Base-by-base conservation (phyloP, 371 early-diverging fungal species). In the Haplosporangium sp. region DNA sequence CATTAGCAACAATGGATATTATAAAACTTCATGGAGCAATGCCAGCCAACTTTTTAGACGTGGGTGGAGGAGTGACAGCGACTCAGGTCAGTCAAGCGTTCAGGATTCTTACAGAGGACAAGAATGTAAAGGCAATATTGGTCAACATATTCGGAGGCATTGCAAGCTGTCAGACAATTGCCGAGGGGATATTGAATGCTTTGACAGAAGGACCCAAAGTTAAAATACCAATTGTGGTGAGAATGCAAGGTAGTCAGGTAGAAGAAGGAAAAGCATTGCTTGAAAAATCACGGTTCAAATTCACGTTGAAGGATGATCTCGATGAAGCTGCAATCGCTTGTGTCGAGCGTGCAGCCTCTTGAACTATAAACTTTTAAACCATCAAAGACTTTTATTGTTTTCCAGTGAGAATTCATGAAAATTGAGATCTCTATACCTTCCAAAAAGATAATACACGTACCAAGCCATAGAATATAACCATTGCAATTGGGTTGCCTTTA, bases 131-230 rank as follows among this genome's bases (percentile, higher is more conserved):
- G 60, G 89, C 91, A 61, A 92, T 92, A 63, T 84, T 92, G 57
- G 91, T 92, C 63, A 92, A 92, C 84, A 90, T 92, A 71, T 92
- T 92, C 77, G 92, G 91, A 7, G 92, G 91, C 44, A 92, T 92
- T 81, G 90, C 91, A 85, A 86, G 89, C 64, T 92, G 92, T 78
- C 88, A 90, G 78, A 85, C 90, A n/a, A 90, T 92, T 78, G 92
- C 92, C 15, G 85, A 89, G 68, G 92, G 92, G n/a, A 89, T 92
- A 84, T 89, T 92, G 61, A 76, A 82, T 0, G 92, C 92, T 40
- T 85, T 89, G 47, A 84, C 85, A 63, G 85, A 90, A 68, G 69
- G 74, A 17, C 85, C 90, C 15, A 88, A 86, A 57, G 75, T 91
- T 65, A 83, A 82, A 65, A 76, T 92, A 5, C 91, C 91, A 10